Evolutionary conservation across 345 rosid genomes (phyloP).

Genomic region (Tarenaya hassleriana): DNA sequence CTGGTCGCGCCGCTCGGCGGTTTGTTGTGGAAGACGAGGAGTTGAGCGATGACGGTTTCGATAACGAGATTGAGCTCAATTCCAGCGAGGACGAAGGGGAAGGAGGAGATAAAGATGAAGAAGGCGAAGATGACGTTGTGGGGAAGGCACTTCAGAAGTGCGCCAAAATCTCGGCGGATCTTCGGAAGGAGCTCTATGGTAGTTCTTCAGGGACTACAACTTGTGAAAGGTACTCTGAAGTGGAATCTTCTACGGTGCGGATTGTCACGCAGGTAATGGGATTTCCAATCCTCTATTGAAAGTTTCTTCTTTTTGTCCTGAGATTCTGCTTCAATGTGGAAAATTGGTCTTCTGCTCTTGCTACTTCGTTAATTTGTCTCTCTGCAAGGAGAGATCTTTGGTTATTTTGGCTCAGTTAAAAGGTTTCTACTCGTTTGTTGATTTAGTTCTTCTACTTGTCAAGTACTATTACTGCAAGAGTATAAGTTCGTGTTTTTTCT

Average conservation of each 20-base stretch:
- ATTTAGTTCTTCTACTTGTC: not conserved
- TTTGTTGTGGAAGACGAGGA: slow-evolving; percentile 76
- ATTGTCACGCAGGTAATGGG: slow-evolving; percentile 75
- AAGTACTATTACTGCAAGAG: no score
- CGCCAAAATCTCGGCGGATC: slow-evolving; percentile 68
- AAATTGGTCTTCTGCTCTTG: not conserved
- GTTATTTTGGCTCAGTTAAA: not conserved
- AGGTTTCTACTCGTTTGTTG: not conserved
- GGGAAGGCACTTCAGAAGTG: slow-evolving; percentile 87
- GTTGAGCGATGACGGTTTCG: slow-evolving; percentile 33
- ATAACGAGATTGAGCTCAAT: slow-evolving; percentile 39
- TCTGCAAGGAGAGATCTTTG: not conserved
- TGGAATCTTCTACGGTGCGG: slow-evolving; percentile 69
- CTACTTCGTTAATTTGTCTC: not conserved
- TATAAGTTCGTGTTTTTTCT: no score
- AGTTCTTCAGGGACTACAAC: slow-evolving; percentile 40
- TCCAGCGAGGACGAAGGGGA: slow-evolving; percentile 44
- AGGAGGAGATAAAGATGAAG: slow-evolving; percentile 18
- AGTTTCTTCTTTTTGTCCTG: not conserved
- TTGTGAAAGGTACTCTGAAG: slow-evolving; percentile 75
- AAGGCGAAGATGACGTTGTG: slow-evolving; percentile 62
- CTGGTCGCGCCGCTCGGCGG: slow-evolving; percentile 52
- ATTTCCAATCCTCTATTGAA: not conserved
- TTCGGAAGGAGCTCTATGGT: slow-evolving; percentile 75
- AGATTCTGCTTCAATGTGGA: slow-evolving; percentile 1